Evolutionary conservation across 495 filamentous ascomycete genomes (phyloP), one percentile per base, ranked within the genome.

Genomic region (Annulohypoxylon maeteangense): DNA sequence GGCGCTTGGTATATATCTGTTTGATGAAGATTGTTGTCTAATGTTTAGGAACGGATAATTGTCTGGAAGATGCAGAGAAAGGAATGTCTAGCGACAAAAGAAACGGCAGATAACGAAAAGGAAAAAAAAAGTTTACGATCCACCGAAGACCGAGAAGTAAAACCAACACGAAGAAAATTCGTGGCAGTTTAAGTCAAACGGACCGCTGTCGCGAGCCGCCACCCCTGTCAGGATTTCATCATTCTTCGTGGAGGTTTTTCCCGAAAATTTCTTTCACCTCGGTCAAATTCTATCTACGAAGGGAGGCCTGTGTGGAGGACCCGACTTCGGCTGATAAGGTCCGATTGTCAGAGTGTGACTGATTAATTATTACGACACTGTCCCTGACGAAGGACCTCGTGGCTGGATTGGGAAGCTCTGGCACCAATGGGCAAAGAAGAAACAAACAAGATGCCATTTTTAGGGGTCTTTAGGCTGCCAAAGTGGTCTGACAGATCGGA

Each of bases 381-480:
- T 65, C 36, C 54, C 60, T 72, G 40, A 20, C 7, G 48, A 56
- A 72, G 58, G 50, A 50, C 55, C 25, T 65, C 40, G 60, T 42
- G 60, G 47, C 70, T 73, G 50, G 65, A 73, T 73, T 67, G 60
- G 70, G 70, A 73, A 73, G 70, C 60, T 68, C 65, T 65, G 34
- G 70, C 65, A 63, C 65, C 70, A 73, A 73, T 73, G 61, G 61
- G 65, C 65, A 56, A 62, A 34, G 56, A 68, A 55, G 61, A 68
- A 61, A 57, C 18, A 25, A 62, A 69, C 40, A 34, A 65, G 56
- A 68, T 69, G 48, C 70, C 70, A 62, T 65, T 69, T 73, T 61
- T 73, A 73, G 70, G 70, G 69, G 61, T 61, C 58, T 73, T 73
- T 73, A 73, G 70, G 70, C 70, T 73, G 70, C 48, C 65, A 73